Conservation (phyloP, 371 early-diverging fungal species). For the Mucor saturninus region DNA sequence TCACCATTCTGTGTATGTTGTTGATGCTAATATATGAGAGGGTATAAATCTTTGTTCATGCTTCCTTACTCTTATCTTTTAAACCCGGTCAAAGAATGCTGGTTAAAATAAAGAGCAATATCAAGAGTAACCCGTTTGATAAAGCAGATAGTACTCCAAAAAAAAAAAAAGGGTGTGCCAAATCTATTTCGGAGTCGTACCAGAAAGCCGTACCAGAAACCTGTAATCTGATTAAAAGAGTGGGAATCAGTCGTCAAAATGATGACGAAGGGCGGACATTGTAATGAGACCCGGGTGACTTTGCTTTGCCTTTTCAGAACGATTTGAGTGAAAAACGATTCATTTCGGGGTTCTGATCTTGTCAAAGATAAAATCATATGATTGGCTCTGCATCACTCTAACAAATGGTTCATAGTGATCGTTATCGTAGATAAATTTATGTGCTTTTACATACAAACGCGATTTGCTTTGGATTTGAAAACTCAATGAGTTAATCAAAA, state of each 20-base stretch:
- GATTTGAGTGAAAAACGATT: not conserved
- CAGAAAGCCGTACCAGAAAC: no score
- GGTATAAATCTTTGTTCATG: no score
- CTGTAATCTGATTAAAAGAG: not conserved
- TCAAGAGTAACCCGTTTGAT: no score
- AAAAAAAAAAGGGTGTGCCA: no score
- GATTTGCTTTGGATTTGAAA: not conserved
- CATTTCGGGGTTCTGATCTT: constrained; percentile 24
- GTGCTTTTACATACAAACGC: constrained; percentile 4
- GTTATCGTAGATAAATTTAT: constrained; percentile 10
- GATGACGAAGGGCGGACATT: not conserved
- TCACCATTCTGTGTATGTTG: no score
- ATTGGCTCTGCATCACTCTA: constrained; percentile 18
- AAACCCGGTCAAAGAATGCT: no score
- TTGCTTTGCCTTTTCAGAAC: not conserved
- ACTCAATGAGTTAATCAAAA: no score
- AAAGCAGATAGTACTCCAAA: no score
- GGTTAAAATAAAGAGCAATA: no score
- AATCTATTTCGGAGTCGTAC: no score
- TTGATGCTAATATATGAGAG: no score
- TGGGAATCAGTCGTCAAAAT: not conserved
- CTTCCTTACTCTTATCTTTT: no score
- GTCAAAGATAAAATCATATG: constrained; percentile 19
- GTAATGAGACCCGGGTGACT: not conserved
- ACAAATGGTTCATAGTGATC: constrained; percentile 12